These are phyloP conservation scores for Diplodia mutila DNA, from an alignment of 2,329 filamentous ascomycete species.

Conservation along the genomic window DNA sequence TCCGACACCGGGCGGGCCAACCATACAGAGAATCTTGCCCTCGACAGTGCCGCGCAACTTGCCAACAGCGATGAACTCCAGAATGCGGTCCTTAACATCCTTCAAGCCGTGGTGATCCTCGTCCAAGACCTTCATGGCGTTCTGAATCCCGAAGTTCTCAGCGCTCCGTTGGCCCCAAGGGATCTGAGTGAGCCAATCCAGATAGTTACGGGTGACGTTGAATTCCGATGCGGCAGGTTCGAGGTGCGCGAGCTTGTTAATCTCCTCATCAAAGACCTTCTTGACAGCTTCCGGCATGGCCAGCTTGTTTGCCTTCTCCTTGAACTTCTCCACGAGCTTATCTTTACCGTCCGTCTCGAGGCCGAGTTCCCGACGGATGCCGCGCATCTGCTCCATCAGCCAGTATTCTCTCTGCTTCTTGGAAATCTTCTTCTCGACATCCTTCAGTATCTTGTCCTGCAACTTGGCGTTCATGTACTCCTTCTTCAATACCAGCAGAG, in stretches of 20 bases:
- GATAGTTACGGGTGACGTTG: conserved; percentile 96
- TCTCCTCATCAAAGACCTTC: conserved; percentile 97
- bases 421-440: conserved; percentile 95
- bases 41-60: conserved; percentile 97
- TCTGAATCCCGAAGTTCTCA: conserved; percentile 94
- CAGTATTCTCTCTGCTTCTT: conserved; percentile 98
- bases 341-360: conserved; percentile 98
- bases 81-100: conserved; percentile 96
- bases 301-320: conserved; percentile 88
- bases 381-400: conserved; percentile 99
- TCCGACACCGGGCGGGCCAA: conserved; percentile 94
- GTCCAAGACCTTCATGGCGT: conserved; percentile 87
- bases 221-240: conserved; percentile 97
- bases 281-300: conserved; percentile 96
- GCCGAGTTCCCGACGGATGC: conserved; percentile 90
- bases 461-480: conserved; percentile 98
- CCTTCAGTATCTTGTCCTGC: conserved; percentile 96
- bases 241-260: conserved; percentile 94
- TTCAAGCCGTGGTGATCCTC: conserved; percentile 97
- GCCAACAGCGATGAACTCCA: conserved; percentile 97
- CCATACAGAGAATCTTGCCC: conserved; percentile 97
- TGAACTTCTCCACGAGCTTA: conserved; percentile 96
- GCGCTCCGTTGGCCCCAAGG: conserved; percentile 95
- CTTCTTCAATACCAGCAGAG: conserved; percentile 90
- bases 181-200: conserved; percentile 98